Evolutionary conservation across 768 basidiomycete genomes (phyloP).

Genomic region (Kwoniella europaea): DNA sequence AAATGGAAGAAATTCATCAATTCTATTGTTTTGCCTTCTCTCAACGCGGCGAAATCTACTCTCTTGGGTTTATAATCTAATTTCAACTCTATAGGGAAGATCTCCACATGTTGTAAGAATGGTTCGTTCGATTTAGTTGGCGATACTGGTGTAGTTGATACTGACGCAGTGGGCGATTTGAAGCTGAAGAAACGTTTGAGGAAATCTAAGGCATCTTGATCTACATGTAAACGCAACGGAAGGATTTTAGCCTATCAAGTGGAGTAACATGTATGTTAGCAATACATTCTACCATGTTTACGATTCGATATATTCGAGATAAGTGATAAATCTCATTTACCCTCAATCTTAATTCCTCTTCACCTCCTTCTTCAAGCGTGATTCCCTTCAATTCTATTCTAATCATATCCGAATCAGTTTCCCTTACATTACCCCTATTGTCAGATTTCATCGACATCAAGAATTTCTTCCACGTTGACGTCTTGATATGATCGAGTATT

Average conservation of each 20-base stretch:
- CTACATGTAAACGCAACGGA: conserved; percentile 89
- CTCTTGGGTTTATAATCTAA: conserved; percentile 97
- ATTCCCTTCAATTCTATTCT: conserved; percentile 77
- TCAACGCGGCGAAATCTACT: conserved; percentile 88
- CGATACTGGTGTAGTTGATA: background rate
- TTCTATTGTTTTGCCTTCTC: conserved; percentile 90
- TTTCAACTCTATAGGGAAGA: conserved; percentile 93
- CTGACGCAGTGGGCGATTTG: conserved; percentile 30
- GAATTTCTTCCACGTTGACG: conserved; percentile 98
- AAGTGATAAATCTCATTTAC: conserved; percentile 61
- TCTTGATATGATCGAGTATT: conserved; percentile 96
- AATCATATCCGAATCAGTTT: conserved; percentile 94
- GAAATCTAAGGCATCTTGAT: conserved; percentile 98
- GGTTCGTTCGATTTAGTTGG: conserved; percentile 13
- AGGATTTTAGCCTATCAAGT: conserved; percentile 76
- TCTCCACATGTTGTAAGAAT: conserved; percentile 74
- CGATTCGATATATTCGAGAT: too few relatives aligned
- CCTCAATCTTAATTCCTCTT: conserved; percentile 76
- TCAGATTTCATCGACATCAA: conserved; percentile 82
- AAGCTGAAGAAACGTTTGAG: conserved; percentile 95
- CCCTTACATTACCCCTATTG: conserved; percentile 82
- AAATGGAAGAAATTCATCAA: conserved; percentile 99
- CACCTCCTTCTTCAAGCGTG: conserved; percentile 68
- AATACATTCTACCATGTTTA: background rate
- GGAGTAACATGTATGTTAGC: background rate